Evolutionary conservation across 2,329 filamentous ascomycete genomes (phyloP), one percentile per base, ranked within the genome.

Genomic region (Endocalyx cinctus): DNA sequence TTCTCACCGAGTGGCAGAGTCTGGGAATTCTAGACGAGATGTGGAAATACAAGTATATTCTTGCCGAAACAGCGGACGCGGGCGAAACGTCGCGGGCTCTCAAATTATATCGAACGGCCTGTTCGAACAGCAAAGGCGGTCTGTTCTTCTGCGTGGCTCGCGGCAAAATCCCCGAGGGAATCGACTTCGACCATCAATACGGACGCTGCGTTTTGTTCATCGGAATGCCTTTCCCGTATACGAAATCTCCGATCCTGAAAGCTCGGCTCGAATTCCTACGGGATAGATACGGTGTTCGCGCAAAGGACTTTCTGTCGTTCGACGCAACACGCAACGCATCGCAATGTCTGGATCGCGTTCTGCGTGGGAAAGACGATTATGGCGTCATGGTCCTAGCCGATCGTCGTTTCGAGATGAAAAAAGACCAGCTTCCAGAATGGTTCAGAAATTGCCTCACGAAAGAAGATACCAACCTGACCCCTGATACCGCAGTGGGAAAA

Each of bases 331-430:
- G 92, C n/a, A 94, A 98, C 57, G 92, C 92, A 11, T 90, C 92
- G 1, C 92, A 98, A 57, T 98, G 92, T 54, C 70, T 98, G 2
- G 94, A 94, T 11, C 89, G 92, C 56, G 92, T 98, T 26, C 69
- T 98, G 42, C 76, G 92, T 50, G 92, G 92, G 15, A 98, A 98
- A 60, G 94, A 98, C 55, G 92, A 98, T 61, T 98, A 98, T 60
- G 92, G 92, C n/a, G 87, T 98, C 68, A 98, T 98, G 92, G 90
- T 98, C 4, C 72, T 98, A 17, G 92, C 94, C 3, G 92, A 98
- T 59, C 82, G 87, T 27, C 79, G 92, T 13, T 98, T 96, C 60
- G 82, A 87, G 57, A 92, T 92, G 66, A 97, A 97, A 64, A 74
- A 88, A 23, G 72, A 62, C 4, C 94, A 98, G 62, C 70, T 98